Evolutionary conservation across 371 early-diverging fungal species (phyloP), one percentile per base, ranked within the genome.

Genomic region (Thermomucor indicae-seudaticae): DNA sequence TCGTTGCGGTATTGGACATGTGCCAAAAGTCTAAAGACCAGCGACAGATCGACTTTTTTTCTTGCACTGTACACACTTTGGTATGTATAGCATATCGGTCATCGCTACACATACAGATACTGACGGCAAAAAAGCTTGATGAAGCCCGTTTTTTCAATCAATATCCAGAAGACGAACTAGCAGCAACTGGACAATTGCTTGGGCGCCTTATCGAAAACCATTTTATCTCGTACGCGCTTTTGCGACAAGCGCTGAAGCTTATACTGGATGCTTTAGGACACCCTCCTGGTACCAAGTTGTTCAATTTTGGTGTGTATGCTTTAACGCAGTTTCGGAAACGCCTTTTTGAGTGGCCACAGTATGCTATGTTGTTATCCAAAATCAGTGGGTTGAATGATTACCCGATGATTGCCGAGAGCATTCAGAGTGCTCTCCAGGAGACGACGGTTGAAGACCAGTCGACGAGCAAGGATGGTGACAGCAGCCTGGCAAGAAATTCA

Each of bases 71-170:
- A 12, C 86, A 89, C 53, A 88, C 85, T 34, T 72, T 93, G 54
- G 74, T 70, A 70, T 59, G 58, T 30, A 14, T 35, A 16, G 4
- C 14, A 24, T 7, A 29, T 17, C 30, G 17, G 23, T n/a, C 23
- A 50, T 6, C 48, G 11, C 1, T 1, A 24, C 3, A 43, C 25
- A 25, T n/a, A n/a, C n/a, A 22, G 20, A 43, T 11, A 2, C 48
- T 47, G 1, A 46, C 3, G 32, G 2, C 7, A 5, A 10, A 27
- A 11, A 50, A 73, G 50, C 82, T 97, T 58, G 98, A 97, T 57
- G 98, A 97, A 66, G 92, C 90, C 65, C 86, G 89, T 22, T 96
- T 91, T 60, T 94, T 97, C 52, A 76, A 82, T 23, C 87, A 90
- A 52, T 97, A 96, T 62, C 97, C 97, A 0, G 95, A 93, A 34